Conservation (phyloP, 2,329 filamentous ascomycete species). For the Alternaria brassicicola region DNA sequence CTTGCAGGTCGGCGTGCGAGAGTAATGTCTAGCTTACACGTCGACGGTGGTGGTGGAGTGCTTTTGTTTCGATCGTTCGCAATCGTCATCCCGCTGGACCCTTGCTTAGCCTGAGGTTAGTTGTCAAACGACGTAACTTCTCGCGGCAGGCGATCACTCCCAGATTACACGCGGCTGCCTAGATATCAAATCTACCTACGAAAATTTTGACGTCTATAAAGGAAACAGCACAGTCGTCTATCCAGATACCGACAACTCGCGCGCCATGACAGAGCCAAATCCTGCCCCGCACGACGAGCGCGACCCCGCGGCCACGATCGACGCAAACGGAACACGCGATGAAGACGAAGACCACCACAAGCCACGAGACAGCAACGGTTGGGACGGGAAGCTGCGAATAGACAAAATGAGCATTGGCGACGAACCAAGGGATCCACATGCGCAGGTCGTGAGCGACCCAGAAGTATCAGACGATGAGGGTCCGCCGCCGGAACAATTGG, state of each 20-base stretch:
- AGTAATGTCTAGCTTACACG: neutral
- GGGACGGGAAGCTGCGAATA: slow-evolving; percentile 83
- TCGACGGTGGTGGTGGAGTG: neutral
- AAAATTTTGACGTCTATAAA: neutral
- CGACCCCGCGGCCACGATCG: slow-evolving; percentile 32
- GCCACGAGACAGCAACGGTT: slow-evolving; percentile 61
- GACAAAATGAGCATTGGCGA: slow-evolving; percentile 63
- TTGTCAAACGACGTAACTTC: slow-evolving; percentile 21
- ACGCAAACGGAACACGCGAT: slow-evolving; percentile 24
- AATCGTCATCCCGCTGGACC: slow-evolving; percentile 24
- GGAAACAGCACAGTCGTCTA: neutral
- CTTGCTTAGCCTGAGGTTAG: slow-evolving; percentile 22
- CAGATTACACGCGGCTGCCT: neutral
- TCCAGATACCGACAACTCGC: neutral
- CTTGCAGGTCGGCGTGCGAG: neutral
- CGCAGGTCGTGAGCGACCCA: slow-evolving; percentile 70
- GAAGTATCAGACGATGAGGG: slow-evolving; percentile 76
- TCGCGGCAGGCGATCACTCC: slow-evolving; percentile 16
- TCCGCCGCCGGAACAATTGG: slow-evolving; percentile 44
- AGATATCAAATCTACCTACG: neutral
- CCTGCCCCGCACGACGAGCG: slow-evolving; percentile 36
- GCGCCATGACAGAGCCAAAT: slow-evolving; percentile 33
- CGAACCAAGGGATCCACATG: slow-evolving; percentile 61
- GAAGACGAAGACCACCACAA: slow-evolving; percentile 36
- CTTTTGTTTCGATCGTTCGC: neutral